Evolutionary conservation across 208 protist genomes (phyloP).

Genomic region (Leishmania tarentolae): DNA sequence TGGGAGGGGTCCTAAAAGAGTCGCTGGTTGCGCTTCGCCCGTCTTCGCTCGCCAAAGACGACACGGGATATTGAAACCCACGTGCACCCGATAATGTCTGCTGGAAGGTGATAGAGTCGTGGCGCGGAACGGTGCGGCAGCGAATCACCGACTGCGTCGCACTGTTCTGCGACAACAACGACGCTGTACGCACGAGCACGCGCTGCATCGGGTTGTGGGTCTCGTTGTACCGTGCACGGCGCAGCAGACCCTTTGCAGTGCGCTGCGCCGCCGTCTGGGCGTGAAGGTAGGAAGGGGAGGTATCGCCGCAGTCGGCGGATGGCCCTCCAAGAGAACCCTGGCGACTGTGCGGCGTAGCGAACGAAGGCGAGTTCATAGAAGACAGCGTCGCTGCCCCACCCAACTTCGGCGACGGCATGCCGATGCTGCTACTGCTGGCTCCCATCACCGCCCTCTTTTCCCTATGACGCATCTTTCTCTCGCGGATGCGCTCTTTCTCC

Average conservation of each 20-base stretch:
- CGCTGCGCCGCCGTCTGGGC: constrained; percentile 36
- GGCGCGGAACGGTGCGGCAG: constrained; percentile 24
- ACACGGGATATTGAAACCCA: constrained; percentile 36
- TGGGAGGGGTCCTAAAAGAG: constrained; percentile 22
- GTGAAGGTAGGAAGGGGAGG: constrained; percentile 12
- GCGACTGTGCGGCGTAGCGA: constrained; percentile 33
- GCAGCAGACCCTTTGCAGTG: constrained; percentile 51
- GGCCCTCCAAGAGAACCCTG: constrained; percentile 27
- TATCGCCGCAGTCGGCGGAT: constrained; percentile 6
- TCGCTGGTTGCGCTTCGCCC: constrained; percentile 32
- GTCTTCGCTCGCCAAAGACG: constrained; percentile 29
- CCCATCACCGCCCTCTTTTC: constrained; percentile 12
- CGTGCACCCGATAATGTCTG: constrained; percentile 14
- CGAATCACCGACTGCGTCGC: constrained; percentile 17
- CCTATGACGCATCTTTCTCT: constrained; percentile 5
- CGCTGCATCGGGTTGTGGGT: constrained; percentile 21
- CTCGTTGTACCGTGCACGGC: constrained; percentile 55
- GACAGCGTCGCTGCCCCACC: constrained; percentile 15
- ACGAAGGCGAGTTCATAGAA: constrained; percentile 26
- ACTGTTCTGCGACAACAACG: constrained; percentile 27
- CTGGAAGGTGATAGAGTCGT: constrained; percentile 31
- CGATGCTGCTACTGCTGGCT: constrained; percentile 11
- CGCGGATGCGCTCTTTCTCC: constrained; percentile 17
- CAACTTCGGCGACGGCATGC: constrained; percentile 10
- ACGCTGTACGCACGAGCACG: constrained; percentile 14